Percentiles rank a stretch among this genome's conserved stretches.
Conservation (phyloP, 2,329 filamentous ascomycete genomes). For the Trichoderma breve region DNA sequence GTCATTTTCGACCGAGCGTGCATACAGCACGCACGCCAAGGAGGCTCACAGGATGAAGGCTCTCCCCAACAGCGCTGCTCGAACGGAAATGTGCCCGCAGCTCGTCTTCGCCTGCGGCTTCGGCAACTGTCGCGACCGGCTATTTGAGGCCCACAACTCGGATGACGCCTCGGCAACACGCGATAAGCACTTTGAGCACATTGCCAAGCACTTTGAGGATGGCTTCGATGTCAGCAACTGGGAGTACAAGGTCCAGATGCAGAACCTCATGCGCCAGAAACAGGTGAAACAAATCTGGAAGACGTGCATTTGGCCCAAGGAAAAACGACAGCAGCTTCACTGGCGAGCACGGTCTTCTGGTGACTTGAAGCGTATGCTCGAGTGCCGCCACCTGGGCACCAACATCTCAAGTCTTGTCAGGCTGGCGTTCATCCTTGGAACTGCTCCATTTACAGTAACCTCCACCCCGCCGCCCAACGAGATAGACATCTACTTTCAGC, state of each 20-base stretch:
- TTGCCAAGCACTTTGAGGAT: constrained; percentile 47
- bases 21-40: constrained; percentile 46
- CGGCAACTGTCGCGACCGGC: constrained; percentile 40
- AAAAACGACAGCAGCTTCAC: constrained; percentile 39
- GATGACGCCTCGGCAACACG: constrained; percentile 38
- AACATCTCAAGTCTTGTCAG: constrained; percentile 44
- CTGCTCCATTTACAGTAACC: constrained; percentile 38
- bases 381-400: constrained; percentile 42
- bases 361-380: constrained; percentile 45
- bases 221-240: constrained; percentile 43
- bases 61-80: constrained; percentile 41
- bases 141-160: constrained; percentile 40
- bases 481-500: constrained; percentile 40
- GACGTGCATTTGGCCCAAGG: constrained; percentile 46
- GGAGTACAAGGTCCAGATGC: constrained; percentile 44
- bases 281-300: constrained; percentile 46
- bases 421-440: constrained; percentile 44
- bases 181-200: constrained; percentile 48
- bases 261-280: constrained; percentile 45
- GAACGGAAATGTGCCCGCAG: constrained; percentile 43
- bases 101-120: constrained; percentile 47
- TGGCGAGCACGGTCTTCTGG: constrained; percentile 44
- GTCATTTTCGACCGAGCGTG: constrained; percentile 46
- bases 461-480: constrained; percentile 39
- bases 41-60: constrained; percentile 43